Base-by-base conservation (phyloP, 2,329 filamentous ascomycete species). In the Colletotrichum spinosum region DNA sequence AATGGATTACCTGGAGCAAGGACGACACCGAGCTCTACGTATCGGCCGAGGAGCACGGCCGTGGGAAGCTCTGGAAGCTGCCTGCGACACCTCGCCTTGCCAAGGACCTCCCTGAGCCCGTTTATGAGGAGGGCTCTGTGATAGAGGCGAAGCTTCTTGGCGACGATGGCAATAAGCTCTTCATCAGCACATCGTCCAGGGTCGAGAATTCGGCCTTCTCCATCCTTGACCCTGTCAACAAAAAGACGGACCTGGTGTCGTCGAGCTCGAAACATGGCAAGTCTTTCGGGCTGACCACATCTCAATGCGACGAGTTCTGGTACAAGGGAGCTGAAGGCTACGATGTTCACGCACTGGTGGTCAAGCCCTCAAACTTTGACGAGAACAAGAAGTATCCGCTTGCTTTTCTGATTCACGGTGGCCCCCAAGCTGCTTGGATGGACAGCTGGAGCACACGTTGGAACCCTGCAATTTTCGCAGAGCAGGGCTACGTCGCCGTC, bases 381-480 rank as follows among this genome's bases (percentile, higher is more conserved):
- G 77, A 84, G 8, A 81, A 77, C 15, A 90, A 93, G 76, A 93
- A 87, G 69, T 97, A 95, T 72, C 93, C 93, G 0, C 82, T 97
- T 5, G 88, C 91, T 2, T 90, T 94, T 73, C 80, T 94, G 46
- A 92, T 97, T 68, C 93, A 97, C 72, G 93, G 93, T 59, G 93
- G 93, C 0, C 93, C 93, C 0, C 92, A 96, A 75, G 87, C 89
- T 25, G 87, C 92, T 0, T 95, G 92, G 90, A 80, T 77, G 38
- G 90, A 96, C 72, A 82, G 84, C 35, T 97, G 93, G 92, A 91
- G 86, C 75, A 93, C 90, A 2, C 84, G 93, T 15, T 97, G 93
- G 93, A 97, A 97, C 74, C 90, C 92, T 2, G 92, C 92, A 65
- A 85, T 95, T 9, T 97, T 93, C 73, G 93, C 93, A 4, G 93